phyloP scores from a whole-genome alignment of 2,329 filamentous ascomycete genomes.

The Fusarium clavum region DNA sequence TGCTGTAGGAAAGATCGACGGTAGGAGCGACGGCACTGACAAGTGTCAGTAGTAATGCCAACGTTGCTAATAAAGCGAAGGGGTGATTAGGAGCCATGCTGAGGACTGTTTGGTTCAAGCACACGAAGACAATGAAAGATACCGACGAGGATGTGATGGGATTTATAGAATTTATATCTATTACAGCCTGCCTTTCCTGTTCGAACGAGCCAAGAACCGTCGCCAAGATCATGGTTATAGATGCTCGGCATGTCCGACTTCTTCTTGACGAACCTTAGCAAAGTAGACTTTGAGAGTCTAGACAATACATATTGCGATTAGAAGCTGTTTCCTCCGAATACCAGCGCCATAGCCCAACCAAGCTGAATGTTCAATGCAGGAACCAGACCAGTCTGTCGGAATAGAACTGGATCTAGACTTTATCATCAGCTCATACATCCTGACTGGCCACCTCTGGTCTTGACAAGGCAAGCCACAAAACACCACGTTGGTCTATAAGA shows the following conservation, averaged over 20 bases:
- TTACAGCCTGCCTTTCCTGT: too few species aligned
- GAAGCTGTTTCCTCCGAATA: neutral
- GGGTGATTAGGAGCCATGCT: neutral
- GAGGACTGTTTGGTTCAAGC: neutral
- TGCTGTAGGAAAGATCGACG: slow-evolving; percentile 74
- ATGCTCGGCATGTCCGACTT: neutral
- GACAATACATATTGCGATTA: neutral
- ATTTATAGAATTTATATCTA: neutral
- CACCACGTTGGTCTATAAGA: neutral
- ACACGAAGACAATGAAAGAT: neutral
- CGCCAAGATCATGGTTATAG: neutral
- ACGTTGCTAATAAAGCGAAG: neutral
- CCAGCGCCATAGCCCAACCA: neutral
- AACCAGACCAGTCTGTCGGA: neutral
- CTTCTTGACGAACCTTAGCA: neutral
- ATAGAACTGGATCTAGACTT: neutral
- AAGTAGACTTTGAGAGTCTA: neutral
- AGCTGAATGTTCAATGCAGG: neutral
- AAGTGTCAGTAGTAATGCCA: slow-evolving; percentile 15
- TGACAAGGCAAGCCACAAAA: neutral
- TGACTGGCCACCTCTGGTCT: neutral
- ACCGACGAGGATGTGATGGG: neutral
- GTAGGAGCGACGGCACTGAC: slow-evolving; percentile 21
- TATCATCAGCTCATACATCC: neutral
- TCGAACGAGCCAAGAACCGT: neutral